phyloP scores from a whole-genome alignment of 2,329 filamentous ascomycete genomes.

The Fusarium robinianum region DNA sequence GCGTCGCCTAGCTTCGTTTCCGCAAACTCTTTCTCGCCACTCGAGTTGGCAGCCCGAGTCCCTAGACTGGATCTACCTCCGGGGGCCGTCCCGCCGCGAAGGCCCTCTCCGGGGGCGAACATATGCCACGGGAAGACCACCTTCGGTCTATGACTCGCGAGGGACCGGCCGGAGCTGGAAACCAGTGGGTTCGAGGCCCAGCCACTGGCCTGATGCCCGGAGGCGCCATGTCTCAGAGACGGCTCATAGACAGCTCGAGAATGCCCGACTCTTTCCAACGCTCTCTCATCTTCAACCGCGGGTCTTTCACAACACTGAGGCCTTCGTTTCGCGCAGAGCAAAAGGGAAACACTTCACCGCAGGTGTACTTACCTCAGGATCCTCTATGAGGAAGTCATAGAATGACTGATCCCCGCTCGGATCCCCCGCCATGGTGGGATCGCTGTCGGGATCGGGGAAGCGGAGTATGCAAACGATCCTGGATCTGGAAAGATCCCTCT shows the following conservation, averaged over 20 bases:
- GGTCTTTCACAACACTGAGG: too few relatives aligned
- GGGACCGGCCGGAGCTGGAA: conserved; percentile 8
- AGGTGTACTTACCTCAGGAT: conserved; percentile 33
- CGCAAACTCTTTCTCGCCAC: conserved; percentile 5
- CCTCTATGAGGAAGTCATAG: conserved; percentile 39
- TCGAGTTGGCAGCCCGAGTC: too few relatives aligned
- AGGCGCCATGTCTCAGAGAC: conserved; percentile 29
- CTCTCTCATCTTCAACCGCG: conserved; percentile 10
- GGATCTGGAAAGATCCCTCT: conserved; percentile 9
- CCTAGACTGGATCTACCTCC: background rate
- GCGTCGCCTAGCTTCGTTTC: background rate
- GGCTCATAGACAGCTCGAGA: conserved; percentile 9
- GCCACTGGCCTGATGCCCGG: conserved; percentile 35
- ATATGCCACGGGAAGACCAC: conserved; percentile 13
- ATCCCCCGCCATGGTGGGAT: conserved; percentile 34
- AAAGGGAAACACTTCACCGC: conserved; percentile 9
- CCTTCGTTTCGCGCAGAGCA: conserved; percentile 19
- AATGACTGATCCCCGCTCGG: conserved; percentile 34
- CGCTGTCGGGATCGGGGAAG: conserved; percentile 14
- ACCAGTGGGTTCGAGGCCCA: conserved; percentile 28
- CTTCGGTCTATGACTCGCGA: conserved; percentile 11
- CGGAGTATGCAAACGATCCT: conserved; percentile 16
- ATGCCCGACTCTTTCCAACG: conserved; percentile 1
- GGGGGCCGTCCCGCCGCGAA: conserved; percentile 1
- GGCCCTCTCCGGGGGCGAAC: too few relatives aligned